Evolutionary conservation across 2,329 filamentous ascomycete genomes (phyloP), one percentile per base, ranked within the genome.

Genomic region (Coleophoma cylindrospora): DNA sequence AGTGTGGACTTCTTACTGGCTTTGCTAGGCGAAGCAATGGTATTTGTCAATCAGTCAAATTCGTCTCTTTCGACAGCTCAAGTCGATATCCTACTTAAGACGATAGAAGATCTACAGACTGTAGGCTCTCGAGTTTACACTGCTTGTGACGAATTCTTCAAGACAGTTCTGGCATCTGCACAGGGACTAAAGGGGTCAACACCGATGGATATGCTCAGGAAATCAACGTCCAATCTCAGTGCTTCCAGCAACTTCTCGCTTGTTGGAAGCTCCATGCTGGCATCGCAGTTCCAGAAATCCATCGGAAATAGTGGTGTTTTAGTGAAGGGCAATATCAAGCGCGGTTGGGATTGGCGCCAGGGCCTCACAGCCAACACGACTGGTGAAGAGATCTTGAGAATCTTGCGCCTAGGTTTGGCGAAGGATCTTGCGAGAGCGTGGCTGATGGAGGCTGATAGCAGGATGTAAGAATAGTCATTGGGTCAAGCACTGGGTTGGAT

Each of bases 1-100:
- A 89, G 89, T 59, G 88, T 95, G 54, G 92, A 97, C 60, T 91
- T 91, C 47, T 70, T 97, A 19, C 75, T 96, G 9, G 83, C 87
- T 3, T 74, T 97, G 13, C 77, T 97, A 1, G 91, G 90, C 47
- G 92, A 97, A 70, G 83, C 86, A 0, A 80, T 92, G 3, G 80
- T 89, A 1, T 89, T 96, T 54, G 73, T 95, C 53, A 81, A 84
- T 61, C 75, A 80, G 64, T 74, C 83, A 21, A 74, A 73, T 15
- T 73, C 72, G 2, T 68, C 83, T n/a, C 74, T 95, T 45, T 82
- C 79, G 0, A 76, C 87, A 6, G 75, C 81, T 15, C 87, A 95
- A 63, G 84, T 92, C 59, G 86, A 90, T 58, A 77, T 77, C 15
- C 74, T 94, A 21, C 80, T 94, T 52, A 86, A 87, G 57, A 86